phyloP scores from a whole-genome alignment of 805 yeast species.

The Candida koratica region DNA sequence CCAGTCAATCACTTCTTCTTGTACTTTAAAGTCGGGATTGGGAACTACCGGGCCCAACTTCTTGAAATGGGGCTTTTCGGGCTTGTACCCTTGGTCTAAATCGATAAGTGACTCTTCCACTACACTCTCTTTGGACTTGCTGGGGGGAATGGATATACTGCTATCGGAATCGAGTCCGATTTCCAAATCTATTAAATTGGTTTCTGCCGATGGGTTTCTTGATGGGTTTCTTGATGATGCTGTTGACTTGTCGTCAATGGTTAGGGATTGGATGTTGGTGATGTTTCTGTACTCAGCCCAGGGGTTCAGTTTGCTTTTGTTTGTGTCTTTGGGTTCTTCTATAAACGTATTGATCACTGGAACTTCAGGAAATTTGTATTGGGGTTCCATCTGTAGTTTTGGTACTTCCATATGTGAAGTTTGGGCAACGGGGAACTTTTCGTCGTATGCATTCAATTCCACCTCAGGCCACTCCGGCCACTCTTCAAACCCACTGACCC shows the following conservation, averaged over 20 bases:
- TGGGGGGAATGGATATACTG: conserved; percentile 2
- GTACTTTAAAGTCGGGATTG: conserved; percentile 30
- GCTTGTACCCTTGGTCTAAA: conserved; percentile 18
- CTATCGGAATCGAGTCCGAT: conserved; percentile 24
- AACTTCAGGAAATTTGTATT: too few relatives aligned
- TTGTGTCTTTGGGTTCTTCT: conserved; percentile 4
- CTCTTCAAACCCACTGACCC: conserved; percentile 4
- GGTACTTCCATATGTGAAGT: too few relatives aligned
- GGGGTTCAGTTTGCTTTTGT: conserved; percentile 21
- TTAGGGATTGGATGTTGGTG: background rate
- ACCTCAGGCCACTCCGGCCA: too few relatives aligned
- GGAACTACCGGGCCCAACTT: conserved; percentile 28
- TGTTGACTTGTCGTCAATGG: background rate
- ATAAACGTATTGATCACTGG: too few relatives aligned
- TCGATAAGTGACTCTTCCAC: conserved; percentile 26
- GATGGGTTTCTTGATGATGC: background rate
- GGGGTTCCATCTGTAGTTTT: too few relatives aligned
- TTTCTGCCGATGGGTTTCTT: conserved; percentile 14
- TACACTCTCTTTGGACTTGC: conserved; percentile 1
- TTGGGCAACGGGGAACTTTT: too few relatives aligned
- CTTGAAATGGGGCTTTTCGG: conserved; percentile 26
- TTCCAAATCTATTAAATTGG: conserved; percentile 35
- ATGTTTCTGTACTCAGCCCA: conserved; percentile 29
- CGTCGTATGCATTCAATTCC: too few relatives aligned
- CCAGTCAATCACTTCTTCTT: conserved; percentile 44